phyloP scores from a whole-genome alignment of 2,329 filamentous ascomycete species.

The Leptographium radiaticola region DNA sequence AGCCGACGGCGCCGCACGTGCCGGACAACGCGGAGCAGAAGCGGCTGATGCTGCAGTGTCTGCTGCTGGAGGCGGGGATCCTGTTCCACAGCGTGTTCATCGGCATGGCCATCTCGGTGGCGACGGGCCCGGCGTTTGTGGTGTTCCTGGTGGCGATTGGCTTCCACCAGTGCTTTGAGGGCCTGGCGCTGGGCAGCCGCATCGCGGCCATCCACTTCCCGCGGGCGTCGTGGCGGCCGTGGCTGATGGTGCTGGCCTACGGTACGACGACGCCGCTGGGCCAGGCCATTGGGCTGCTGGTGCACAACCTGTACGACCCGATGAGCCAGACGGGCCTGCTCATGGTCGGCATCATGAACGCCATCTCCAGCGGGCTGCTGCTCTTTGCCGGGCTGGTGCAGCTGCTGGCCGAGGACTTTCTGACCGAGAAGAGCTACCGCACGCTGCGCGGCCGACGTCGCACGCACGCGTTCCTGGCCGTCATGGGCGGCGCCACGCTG shows the following conservation, averaged over 20 bases:
- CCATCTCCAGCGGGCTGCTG: slow-evolving; percentile 66
- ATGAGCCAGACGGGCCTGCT: slow-evolving; percentile 61
- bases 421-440: slow-evolving; percentile 62
- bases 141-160: slow-evolving; percentile 70
- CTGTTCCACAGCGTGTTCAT: slow-evolving; percentile 80
- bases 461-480: slow-evolving; percentile 48
- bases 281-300: slow-evolving; percentile 66
- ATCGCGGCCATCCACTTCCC: slow-evolving; percentile 77
- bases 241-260: slow-evolving; percentile 70
- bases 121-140: slow-evolving; percentile 65
- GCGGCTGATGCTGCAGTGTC: slow-evolving; percentile 60
- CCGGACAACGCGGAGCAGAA: slow-evolving; percentile 43
- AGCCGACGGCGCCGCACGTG: slow-evolving; percentile 15
- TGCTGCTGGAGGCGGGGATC: slow-evolving; percentile 71
- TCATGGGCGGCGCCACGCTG: slow-evolving; percentile 49
- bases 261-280: slow-evolving; percentile 69
- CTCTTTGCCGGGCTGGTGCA: slow-evolving; percentile 77
- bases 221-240: slow-evolving; percentile 59
- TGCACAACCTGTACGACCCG: slow-evolving; percentile 72
- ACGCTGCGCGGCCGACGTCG: slow-evolving; percentile 48
- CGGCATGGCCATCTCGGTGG: slow-evolving; percentile 73
- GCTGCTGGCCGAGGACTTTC: slow-evolving; percentile 71
- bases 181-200: slow-evolving; percentile 70
- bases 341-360: slow-evolving; percentile 80
- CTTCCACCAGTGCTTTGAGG: slow-evolving; percentile 83